phyloP scores from a whole-genome alignment of 345 rosid genomes.

The Eucalyptus dawsonii region DNA sequence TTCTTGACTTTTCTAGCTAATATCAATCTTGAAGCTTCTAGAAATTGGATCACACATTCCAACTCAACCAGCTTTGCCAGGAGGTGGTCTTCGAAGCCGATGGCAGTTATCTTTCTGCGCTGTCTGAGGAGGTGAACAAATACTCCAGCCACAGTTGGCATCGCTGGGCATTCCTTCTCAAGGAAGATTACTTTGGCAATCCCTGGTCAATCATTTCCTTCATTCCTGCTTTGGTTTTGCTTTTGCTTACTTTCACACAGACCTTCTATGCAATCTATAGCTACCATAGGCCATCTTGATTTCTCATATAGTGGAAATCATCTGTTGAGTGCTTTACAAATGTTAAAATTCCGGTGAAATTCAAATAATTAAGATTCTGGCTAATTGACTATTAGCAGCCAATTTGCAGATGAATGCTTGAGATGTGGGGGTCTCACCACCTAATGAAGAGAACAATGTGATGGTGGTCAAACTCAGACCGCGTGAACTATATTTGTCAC shows the following conservation, averaged over 20 bases:
- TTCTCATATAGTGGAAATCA: background rate
- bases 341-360: background rate
- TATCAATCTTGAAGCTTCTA: too few species aligned
- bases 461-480: background rate
- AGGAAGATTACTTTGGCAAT: too few species aligned
- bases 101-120: accelerated
- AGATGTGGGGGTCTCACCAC: background rate
- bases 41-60: too few species aligned
- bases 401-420: background rate
- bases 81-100: too few species aligned
- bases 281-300: slow-evolving; percentile 27
- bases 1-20: too few species aligned
- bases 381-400: background rate
- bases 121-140: accelerated
- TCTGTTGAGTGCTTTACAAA: background rate
- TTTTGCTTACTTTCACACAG: too few species aligned
- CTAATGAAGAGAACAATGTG: background rate
- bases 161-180: slow-evolving; percentile 38
- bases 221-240: too few species aligned
- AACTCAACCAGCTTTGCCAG: too few species aligned
- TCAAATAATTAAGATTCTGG: background rate
- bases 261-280: slow-evolving; percentile 26
- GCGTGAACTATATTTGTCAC: background rate
- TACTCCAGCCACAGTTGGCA: slow-evolving; percentile 56
- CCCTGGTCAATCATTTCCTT: too few species aligned